phyloP scores from a whole-genome alignment of 1,284 basidiomycete species.

The Wallemia hederae region DNA sequence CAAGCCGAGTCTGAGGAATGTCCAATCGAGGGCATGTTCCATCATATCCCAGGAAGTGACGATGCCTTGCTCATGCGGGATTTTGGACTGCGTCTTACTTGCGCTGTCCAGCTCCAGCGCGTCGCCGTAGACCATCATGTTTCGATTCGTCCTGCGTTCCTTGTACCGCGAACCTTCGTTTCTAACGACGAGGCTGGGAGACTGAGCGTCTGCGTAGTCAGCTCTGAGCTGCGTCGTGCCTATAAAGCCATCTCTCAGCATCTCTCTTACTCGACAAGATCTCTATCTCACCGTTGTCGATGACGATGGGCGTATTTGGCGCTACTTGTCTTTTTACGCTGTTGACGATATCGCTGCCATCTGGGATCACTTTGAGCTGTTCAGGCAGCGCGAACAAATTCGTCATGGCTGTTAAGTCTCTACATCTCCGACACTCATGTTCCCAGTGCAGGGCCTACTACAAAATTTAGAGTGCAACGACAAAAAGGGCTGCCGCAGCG shows the following conservation, averaged over 20 bases:
- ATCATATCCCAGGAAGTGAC: conserved; percentile 64
- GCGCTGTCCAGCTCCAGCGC: conserved; percentile 55
- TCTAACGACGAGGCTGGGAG: conserved; percentile 25
- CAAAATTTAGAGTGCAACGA: neutral
- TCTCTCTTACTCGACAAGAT: neutral
- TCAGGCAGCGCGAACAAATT: neutral
- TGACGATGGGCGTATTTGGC: conserved; percentile 35
- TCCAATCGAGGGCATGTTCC: conserved; percentile 79
- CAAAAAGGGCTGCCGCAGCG: neutral
- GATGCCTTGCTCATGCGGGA: conserved; percentile 70
- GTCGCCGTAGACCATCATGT: conserved; percentile 52
- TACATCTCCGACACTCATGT: neutral
- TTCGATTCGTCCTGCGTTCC: conserved; percentile 52
- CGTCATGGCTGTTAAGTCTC: neutral
- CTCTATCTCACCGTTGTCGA: conserved; percentile 41
- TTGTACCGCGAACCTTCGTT: conserved; percentile 62
- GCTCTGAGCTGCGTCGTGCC: conserved; percentile 57
- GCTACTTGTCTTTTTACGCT: neutral
- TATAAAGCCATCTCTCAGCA: conserved; percentile 6
- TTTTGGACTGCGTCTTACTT: conserved; percentile 41
- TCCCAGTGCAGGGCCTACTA: neutral
- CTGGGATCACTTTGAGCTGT: neutral
- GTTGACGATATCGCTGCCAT: neutral
- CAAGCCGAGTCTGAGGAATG: conserved; percentile 61
- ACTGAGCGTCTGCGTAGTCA: conserved; percentile 34